Percentiles rank a stretch among this genome's conserved stretches.
Conservation (phyloP, 2,329 filamentous ascomycete genomes). For the Cryphonectria nitschkei region DNA sequence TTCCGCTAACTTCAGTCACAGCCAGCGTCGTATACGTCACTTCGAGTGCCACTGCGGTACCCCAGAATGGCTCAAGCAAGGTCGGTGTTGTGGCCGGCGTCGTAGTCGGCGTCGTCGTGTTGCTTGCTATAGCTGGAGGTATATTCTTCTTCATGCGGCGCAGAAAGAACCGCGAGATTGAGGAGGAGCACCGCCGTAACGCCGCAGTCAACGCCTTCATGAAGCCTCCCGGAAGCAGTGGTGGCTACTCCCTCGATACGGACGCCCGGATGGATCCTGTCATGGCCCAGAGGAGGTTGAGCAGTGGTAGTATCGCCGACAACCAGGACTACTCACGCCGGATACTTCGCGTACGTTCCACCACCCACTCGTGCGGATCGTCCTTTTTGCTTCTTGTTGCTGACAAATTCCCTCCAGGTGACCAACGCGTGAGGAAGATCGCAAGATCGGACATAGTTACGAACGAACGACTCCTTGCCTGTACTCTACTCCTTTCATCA, state of each 20-base stretch:
- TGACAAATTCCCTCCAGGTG: conserved; percentile 46
- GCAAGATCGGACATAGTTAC: conserved; percentile 36
- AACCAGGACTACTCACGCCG: conserved; percentile 96
- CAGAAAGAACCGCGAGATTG: conserved; percentile 74
- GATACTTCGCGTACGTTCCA: conserved; percentile 80
- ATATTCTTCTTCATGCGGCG: conserved; percentile 75
- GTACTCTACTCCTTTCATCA: conserved; percentile 41
- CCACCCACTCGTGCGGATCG: neutral
- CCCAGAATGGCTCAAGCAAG: conserved; percentile 52
- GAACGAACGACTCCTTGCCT: conserved; percentile 43
- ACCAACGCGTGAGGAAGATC: conserved; percentile 58
- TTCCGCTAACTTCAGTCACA: conserved; percentile 11
- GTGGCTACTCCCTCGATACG: conserved; percentile 67
- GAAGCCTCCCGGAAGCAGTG: conserved; percentile 64
- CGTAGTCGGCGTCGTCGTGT: conserved; percentile 77
- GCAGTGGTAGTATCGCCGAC: conserved; percentile 94
- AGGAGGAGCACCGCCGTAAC: conserved; percentile 83
- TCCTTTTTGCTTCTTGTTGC: neutral
- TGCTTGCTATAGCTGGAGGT: conserved; percentile 69
- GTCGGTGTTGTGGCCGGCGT: conserved; percentile 85
- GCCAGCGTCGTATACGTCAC: conserved; percentile 36
- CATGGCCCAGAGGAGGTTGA: conserved; percentile 81
- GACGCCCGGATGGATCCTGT: conserved; percentile 88
- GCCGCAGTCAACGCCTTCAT: conserved; percentile 79
- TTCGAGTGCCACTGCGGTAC: conserved; percentile 34